These are phyloP conservation scores for Ustilago vetiveriae DNA, from an alignment of 1,284 basidiomycete genomes.

Conservation along the genomic window DNA sequence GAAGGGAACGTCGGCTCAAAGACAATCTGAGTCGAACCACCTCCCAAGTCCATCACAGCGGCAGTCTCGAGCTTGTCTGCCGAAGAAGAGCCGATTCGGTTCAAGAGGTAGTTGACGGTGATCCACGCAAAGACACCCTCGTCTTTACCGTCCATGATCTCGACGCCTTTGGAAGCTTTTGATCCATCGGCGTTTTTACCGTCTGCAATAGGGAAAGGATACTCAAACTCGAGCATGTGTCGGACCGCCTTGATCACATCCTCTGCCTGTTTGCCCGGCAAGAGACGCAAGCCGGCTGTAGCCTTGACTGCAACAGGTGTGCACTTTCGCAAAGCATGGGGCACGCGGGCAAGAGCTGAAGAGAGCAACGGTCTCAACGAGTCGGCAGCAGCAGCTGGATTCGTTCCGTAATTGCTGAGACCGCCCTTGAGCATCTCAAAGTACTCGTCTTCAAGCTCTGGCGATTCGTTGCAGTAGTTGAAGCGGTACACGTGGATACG, in stretches of 20 bases:
- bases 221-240: slow-evolving; percentile 74
- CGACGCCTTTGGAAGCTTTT: slow-evolving; percentile 50
- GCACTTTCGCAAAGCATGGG: slow-evolving; percentile 75
- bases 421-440: slow-evolving; percentile 87
- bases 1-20: slow-evolving; percentile 78
- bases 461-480: slow-evolving; percentile 69
- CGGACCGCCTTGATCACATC: slow-evolving; percentile 84
- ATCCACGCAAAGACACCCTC: slow-evolving; percentile 96
- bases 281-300: slow-evolving; percentile 86
- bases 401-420: slow-evolving; percentile 75
- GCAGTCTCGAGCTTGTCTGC: slow-evolving; percentile 70
- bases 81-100: slow-evolving; percentile 68
- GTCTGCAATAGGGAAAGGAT: slow-evolving; percentile 74
- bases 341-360: slow-evolving; percentile 81
- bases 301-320: slow-evolving; percentile 93
- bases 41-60: slow-evolving; percentile 94
- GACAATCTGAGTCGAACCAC: slow-evolving; percentile 96
- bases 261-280: slow-evolving; percentile 76
- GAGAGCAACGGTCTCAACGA: slow-evolving; percentile 84
- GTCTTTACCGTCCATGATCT: slow-evolving; percentile 89
- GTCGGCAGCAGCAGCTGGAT: slow-evolving; percentile 76
- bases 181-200: slow-evolving; percentile 33
- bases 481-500: slow-evolving; percentile 92
- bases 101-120: slow-evolving; percentile 83
- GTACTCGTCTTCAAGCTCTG: slow-evolving; percentile 89